phyloP scores from a whole-genome alignment of 176 grass and related monocot genomes.

The Musa acuminata region DNA sequence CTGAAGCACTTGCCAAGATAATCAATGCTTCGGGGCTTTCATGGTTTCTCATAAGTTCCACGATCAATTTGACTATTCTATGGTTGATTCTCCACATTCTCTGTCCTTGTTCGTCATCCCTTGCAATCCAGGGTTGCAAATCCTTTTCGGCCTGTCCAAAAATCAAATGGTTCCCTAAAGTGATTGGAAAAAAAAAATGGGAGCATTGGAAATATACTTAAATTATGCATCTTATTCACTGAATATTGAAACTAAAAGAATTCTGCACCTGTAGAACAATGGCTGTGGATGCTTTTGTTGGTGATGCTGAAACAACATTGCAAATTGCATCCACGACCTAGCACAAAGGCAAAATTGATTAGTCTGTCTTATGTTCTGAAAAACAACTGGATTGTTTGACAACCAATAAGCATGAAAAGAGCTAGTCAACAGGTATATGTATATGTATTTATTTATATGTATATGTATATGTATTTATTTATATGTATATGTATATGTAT shows the following conservation, averaged over 20 bases:
- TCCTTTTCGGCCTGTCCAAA: conserved; percentile 78
- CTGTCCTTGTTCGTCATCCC: conserved; percentile 88
- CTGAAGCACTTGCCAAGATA: conserved; percentile 85
- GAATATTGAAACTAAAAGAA: conserved; percentile 16
- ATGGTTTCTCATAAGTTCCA: conserved; percentile 91
- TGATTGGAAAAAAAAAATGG: conserved; percentile 24
- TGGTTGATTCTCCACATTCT: conserved; percentile 98
- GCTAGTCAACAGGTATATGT: too few species aligned
- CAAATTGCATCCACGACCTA: conserved; percentile 98
- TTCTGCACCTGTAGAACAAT: conserved; percentile 92
- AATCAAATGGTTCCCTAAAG: conserved; percentile 35
- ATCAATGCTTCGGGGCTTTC: conserved; percentile 77
- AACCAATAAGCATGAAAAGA: background rate
- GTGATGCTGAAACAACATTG: conserved; percentile 94
- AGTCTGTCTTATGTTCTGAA: background rate
- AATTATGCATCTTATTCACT: background rate
- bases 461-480: too few species aligned
- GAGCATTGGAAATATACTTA: background rate
- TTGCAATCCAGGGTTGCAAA: conserved; percentile 90
- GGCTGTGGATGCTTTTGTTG: conserved; percentile 86
- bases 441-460: too few species aligned
- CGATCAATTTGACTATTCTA: conserved; percentile 86
- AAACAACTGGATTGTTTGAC: background rate
- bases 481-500: too few species aligned
- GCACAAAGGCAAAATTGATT: background rate